Evolutionary conservation across 1,139 yeast species (phyloP), one percentile per base, ranked within the genome.

Genomic region (Lodderomyces parapsilosis): DNA sequence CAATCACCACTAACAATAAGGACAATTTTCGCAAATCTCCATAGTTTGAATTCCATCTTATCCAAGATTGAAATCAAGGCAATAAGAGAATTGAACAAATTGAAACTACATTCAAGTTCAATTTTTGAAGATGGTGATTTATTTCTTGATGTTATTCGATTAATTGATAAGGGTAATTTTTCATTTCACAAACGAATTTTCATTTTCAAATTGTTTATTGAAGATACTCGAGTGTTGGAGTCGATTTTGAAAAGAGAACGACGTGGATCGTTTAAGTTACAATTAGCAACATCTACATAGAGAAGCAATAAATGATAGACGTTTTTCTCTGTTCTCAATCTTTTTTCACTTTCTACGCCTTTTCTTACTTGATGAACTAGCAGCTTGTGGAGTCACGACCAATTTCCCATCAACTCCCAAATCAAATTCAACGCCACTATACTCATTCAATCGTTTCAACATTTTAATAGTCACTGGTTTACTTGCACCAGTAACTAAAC

Each of bases 21-120:
- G 36, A 62, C 77, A 1, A 65, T 40, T 35, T 23, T 15, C 27
- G 71, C 59, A 15, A 55, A 58, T 36, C 57, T 71, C n/a, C 71
- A 74, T 33, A 71, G 80, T 17, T 71, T 86, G 39, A 78, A 86
- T 40, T 80, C 86, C 25, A 74, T 86, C 39, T 72, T 85, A 46
- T 80, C 81, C 46, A 84, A 80, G 49, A 77, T 85, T 31, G 81
- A 89, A 40, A 77, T 82, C 40, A 79, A 80, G 41, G 87, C 95
- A 0, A 76, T 80, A 31, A 78, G 78, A 48, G 83, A 80, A 43
- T 71, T 90, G 44, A 76, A 75, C 9, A 74, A 72, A 38, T 57
- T 88, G 46, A 81, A 84, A 49, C 65, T 71, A 24, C 68, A 65
- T 39, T 82, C 86, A 0, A 18, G 28, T 36, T 17, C 72, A 71